Evolutionary conservation across 2,329 filamentous ascomycete genomes (phyloP).

Genomic region (Trichoderma sp.): DNA sequence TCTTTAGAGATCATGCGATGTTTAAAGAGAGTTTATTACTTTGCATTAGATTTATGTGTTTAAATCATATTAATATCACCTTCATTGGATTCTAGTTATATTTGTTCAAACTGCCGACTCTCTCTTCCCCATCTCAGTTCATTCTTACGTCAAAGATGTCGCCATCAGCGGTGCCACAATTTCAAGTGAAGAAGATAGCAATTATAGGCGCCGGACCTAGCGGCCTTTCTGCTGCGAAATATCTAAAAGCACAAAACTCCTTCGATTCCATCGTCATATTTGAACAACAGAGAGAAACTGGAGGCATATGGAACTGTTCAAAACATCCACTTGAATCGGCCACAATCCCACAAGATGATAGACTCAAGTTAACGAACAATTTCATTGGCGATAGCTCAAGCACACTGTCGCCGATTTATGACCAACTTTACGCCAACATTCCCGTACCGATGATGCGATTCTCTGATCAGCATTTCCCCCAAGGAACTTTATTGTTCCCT

Average conservation of each 20-base stretch:
- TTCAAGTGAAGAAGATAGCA: conserved; percentile 61
- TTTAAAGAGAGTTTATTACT: neutral
- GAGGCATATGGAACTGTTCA: conserved; percentile 76
- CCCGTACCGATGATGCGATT: conserved; percentile 78
- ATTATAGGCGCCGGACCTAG: conserved; percentile 81
- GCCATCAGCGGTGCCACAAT: conserved; percentile 25
- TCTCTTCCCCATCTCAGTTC: too few relatives aligned
- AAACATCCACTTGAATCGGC: conserved; percentile 43
- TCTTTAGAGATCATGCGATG: neutral
- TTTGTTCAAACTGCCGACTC: neutral
- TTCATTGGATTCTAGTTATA: neutral
- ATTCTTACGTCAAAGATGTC: neutral
- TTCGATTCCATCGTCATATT: conserved; percentile 73
- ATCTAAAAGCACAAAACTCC: conserved; percentile 65
- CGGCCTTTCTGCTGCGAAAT: conserved; percentile 78
- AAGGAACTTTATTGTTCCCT: conserved; percentile 69
- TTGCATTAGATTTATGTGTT: neutral
- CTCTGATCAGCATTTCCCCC: conserved; percentile 64
- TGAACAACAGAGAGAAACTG: conserved; percentile 73
- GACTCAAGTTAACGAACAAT: conserved; percentile 63
- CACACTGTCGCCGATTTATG: conserved; percentile 79
- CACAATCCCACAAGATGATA: conserved; percentile 42
- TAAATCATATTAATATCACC: neutral
- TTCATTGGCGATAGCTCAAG: conserved; percentile 58
- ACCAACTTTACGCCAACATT: conserved; percentile 84